Conservation (phyloP, 805 yeast species). For the Metschnikowia kunwiensis region DNA sequence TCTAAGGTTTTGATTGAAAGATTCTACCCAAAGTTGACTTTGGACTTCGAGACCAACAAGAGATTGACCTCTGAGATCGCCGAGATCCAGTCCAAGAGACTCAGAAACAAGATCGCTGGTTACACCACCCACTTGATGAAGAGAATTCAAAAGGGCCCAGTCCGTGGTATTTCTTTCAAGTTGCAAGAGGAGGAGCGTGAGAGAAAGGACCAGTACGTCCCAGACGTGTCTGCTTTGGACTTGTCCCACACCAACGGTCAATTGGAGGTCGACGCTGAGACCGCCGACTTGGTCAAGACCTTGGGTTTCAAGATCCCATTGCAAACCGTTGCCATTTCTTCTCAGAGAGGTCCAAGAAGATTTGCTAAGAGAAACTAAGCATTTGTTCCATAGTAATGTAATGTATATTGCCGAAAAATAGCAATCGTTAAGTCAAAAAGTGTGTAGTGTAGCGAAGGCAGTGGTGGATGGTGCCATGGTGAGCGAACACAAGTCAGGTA, state of each 20-base stretch:
- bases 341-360: constrained; percentile 89
- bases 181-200: constrained; percentile 99
- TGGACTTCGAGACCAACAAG: constrained; percentile 99
- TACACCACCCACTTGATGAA: constrained; percentile 99
- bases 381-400: constrained; percentile 17
- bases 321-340: constrained; percentile 80
- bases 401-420: constrained; percentile 20
- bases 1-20: constrained; percentile 99
- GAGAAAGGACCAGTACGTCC: constrained; percentile 99
- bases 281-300: constrained; percentile 90
- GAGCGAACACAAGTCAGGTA: too few species aligned
- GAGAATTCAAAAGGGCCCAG: constrained; percentile 99
- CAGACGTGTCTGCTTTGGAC: constrained; percentile 99
- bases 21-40: constrained; percentile 98
- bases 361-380: constrained; percentile 83
- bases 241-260: constrained; percentile 93
- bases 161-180: constrained; percentile 99
- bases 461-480: too few species aligned
- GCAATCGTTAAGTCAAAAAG: constrained; percentile 5
- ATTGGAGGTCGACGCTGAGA: constrained; percentile 95
- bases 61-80: constrained; percentile 98
- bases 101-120: constrained; percentile 99
- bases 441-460: too few species aligned
- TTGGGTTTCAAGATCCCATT: constrained; percentile 87
- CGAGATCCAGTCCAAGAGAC: constrained; percentile 98